Evolutionary conservation across 345 rosid species (phyloP).

Genomic region (Dipteronia dyeriana): DNA sequence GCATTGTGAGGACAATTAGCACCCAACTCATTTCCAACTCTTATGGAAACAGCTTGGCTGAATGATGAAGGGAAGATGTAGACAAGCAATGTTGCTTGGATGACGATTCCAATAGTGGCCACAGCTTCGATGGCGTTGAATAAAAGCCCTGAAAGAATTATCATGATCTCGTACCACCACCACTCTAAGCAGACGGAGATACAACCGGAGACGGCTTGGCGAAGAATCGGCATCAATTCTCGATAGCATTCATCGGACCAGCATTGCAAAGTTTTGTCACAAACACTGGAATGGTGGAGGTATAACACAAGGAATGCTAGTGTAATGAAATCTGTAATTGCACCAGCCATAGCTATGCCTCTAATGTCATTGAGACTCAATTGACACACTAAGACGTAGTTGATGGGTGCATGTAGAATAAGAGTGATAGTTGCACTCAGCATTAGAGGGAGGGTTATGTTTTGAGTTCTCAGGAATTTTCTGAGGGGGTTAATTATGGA

Average conservation of each 20-base stretch:
- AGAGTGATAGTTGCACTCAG: conserved; percentile 48
- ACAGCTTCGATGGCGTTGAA: conserved; percentile 43
- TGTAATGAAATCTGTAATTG: conserved; percentile 42
- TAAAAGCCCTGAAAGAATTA: conserved; percentile 47
- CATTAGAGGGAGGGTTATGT: conserved; percentile 52
- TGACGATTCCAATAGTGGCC: conserved; percentile 55
- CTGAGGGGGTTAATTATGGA: conserved; percentile 47
- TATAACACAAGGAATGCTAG: conserved; percentile 37
- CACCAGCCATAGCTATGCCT: conserved; percentile 47
- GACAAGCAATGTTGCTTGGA: conserved; percentile 51
- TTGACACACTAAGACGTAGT: conserved; percentile 34
- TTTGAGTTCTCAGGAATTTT: conserved; percentile 55
- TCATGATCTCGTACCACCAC: conserved; percentile 76
- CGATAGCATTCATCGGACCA: conserved; percentile 43
- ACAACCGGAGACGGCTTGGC: conserved; percentile 50
- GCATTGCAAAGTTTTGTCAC: conserved; percentile 47
- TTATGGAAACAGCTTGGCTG: conserved; percentile 47
- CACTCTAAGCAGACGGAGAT: conserved; percentile 57
- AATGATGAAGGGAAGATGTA: conserved; percentile 56
- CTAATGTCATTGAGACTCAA: conserved; percentile 34
- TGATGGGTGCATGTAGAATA: conserved; percentile 46
- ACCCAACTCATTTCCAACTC: conserved; percentile 53
- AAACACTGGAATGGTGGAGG: conserved; percentile 37
- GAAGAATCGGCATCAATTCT: conserved; percentile 47
- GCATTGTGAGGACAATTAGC: conserved; percentile 43